phyloP scores from a whole-genome alignment of 192 early-diverging fungal species.

The Coemansia sp. region DNA sequence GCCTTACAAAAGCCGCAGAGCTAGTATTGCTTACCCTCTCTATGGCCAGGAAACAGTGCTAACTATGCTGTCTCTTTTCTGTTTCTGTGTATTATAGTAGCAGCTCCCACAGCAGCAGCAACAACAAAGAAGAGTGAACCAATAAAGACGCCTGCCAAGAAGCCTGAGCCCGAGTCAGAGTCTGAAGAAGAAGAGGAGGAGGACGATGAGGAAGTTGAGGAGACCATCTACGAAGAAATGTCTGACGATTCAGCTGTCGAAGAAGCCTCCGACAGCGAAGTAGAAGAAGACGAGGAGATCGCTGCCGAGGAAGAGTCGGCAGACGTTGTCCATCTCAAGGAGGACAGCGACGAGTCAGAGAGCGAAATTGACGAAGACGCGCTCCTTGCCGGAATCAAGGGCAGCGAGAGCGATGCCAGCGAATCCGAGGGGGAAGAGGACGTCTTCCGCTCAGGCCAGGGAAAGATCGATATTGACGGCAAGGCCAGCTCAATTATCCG shows the following conservation, averaged over 20 bases:
- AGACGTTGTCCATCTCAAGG: slow-evolving; percentile 17
- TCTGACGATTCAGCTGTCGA: slow-evolving; percentile 45
- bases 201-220: slow-evolving; percentile 35
- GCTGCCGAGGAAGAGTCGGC: slow-evolving; percentile 10
- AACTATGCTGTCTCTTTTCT: not conserved
- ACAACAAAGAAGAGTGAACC: slow-evolving; percentile 20
- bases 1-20: not conserved
- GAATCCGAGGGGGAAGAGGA: slow-evolving; percentile 32
- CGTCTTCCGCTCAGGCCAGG: slow-evolving; percentile 10
- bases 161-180: slow-evolving; percentile 28
- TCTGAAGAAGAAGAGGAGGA: slow-evolving; percentile 35
- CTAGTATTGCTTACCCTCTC: not conserved
- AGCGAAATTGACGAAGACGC: slow-evolving; percentile 40
- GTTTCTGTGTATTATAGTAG: not conserved
- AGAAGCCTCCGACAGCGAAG: slow-evolving; percentile 22
- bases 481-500: slow-evolving; percentile 11
- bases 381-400: slow-evolving; percentile 40
- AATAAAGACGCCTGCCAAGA: slow-evolving; percentile 17
- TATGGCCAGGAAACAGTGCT: not conserved
- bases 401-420: slow-evolving; percentile 37
- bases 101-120: not conserved
- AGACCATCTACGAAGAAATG: slow-evolving; percentile 43
- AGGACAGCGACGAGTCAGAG: slow-evolving; percentile 18
- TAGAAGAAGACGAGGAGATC: slow-evolving; percentile 14
- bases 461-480: slow-evolving; percentile 26